Evolutionary conservation across 208 protist genomes (phyloP).

Genomic region (Acanthamoeba sp.): DNA sequence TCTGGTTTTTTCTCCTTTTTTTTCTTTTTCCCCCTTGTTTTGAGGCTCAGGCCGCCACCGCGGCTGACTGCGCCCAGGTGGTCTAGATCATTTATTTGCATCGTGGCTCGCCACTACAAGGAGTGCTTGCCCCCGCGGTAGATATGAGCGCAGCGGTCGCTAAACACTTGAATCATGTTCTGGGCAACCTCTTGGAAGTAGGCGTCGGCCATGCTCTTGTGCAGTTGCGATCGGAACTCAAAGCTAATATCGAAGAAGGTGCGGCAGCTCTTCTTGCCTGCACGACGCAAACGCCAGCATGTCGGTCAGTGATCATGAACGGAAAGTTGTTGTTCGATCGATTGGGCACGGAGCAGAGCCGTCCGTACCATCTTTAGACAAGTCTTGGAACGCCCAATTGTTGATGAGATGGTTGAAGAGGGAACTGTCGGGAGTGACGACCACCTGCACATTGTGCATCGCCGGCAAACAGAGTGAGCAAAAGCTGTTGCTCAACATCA

Average conservation of each 20-base stretch:
- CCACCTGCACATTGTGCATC: not conserved
- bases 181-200: conserved; percentile 45
- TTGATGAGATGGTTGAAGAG: conserved; percentile 56
- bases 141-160: not conserved
- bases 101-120: too few relatives aligned
- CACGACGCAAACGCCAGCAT: not conserved
- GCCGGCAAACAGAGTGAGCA: not conserved
- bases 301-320: too few relatives aligned
- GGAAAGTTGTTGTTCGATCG: not conserved
- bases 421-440: conserved; percentile 2
- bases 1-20: too few relatives aligned
- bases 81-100: too few relatives aligned
- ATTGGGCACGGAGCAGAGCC: too few relatives aligned
- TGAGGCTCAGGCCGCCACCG: too few relatives aligned
- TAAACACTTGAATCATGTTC: conserved; percentile 18
- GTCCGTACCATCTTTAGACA: conserved; percentile 11
- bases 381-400: conserved; percentile 13
- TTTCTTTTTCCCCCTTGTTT: too few relatives aligned
- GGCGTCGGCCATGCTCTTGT: conserved; percentile 26
- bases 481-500: too few relatives aligned
- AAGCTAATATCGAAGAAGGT: conserved; percentile 7
- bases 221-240: conserved; percentile 9
- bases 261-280: conserved; percentile 6
- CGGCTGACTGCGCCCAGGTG: too few relatives aligned
- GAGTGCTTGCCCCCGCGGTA: not conserved